Evolutionary conservation across 2,329 filamentous ascomycete genomes (phyloP), one percentile per base, ranked within the genome.

Genomic region (Alternaria novae-zelandiae): DNA sequence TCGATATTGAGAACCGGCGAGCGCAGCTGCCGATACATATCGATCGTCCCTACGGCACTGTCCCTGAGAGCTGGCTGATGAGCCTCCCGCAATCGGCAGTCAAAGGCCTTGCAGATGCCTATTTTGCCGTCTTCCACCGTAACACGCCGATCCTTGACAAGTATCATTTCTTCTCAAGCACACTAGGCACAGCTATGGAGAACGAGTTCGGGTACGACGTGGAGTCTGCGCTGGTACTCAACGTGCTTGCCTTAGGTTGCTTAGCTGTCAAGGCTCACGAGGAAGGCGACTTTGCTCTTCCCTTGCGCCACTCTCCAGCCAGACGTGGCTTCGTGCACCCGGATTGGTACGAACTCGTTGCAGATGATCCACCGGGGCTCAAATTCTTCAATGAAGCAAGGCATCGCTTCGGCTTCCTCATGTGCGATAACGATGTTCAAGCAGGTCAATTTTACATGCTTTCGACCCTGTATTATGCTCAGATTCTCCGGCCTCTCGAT

Each of bases 301-400:
- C 82, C 5, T 81, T 80, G 15, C 72, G 74, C 7, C 65, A 55
- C 17, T 54, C 61, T 10, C 25, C 59, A 3, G 46, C 55, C 5
- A 62, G 54, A 8, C 57, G 61, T 36, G 68, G 68, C 4, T 79
- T 78, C 53, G 61, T 71, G 6, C 71, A 67, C 3, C 76, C 77
- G 8, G 75, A 78, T 7, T 80, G 78, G 78, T 78, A 79, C 55
- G 72, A 73, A 12, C 61, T 79, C 6, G 76, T 79, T 5, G 65
- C 74, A 23, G 78, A 79, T 25, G 73, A 82, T 30, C 81, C 81
- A 21, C 76, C 83, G 3, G 85, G 85, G 0, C 67, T 86, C 43
- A 82, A 81, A 25, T 86, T 86, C 66, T 86, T 86, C 74, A 86
- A 87, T 59, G 85, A 86, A 70, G 84, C 84, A 7, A 82, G 85